Percentiles rank a stretch among this genome's conserved stretches.
Evolutionary conservation across 345 rosid species (phyloP).

Genomic region (Clausena lansium): DNA sequence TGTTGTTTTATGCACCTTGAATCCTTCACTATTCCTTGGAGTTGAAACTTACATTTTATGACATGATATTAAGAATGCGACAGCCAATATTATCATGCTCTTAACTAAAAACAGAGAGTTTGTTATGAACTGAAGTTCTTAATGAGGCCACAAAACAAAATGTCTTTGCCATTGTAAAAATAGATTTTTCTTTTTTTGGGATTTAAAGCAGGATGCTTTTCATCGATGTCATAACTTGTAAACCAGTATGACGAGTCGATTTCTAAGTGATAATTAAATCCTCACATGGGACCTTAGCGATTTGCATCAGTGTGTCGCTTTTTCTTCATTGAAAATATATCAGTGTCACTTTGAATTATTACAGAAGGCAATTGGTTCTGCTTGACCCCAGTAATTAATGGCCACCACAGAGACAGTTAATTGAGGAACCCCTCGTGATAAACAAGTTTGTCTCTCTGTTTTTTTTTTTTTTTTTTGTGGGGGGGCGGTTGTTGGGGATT

Average conservation of each 20-base stretch:
- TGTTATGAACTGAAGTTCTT: background rate
- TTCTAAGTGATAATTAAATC: background rate
- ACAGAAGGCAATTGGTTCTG: background rate
- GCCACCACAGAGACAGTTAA: background rate
- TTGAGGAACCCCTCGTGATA: too few species aligned
- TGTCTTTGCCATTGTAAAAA: too few species aligned
- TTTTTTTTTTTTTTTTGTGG: too few species aligned
- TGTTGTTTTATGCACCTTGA: background rate
- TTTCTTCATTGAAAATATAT: too few species aligned
- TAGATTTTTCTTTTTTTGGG: background rate
- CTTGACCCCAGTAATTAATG: background rate
- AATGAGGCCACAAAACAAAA: background rate
- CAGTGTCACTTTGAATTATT: too few species aligned
- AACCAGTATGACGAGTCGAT: background rate
- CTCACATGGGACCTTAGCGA: background rate
- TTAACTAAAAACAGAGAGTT: background rate
- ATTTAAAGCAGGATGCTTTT: background rate
- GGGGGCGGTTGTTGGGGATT: too few species aligned
- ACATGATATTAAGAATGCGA: background rate
- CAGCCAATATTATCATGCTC: background rate
- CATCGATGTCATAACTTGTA: too few species aligned
- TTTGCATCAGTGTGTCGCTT: background rate
- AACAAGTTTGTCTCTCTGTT: background rate
- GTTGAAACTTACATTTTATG: background rate
- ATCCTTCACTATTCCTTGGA: background rate